phyloP scores from a whole-genome alignment of 2,329 filamentous ascomycete genomes.

The Hypomyces perniciosus region DNA sequence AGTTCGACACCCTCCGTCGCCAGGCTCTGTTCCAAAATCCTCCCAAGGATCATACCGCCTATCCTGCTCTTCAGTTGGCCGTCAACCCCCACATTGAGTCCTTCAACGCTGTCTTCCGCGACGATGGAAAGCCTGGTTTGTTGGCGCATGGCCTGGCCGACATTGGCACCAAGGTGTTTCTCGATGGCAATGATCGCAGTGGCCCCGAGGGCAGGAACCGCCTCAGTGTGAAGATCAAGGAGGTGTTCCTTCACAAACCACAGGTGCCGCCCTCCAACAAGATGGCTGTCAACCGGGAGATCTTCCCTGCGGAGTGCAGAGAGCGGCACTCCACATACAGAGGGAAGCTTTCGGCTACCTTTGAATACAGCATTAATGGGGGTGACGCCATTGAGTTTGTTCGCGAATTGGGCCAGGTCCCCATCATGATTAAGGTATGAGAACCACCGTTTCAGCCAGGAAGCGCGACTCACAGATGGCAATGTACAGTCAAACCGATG shows the following conservation, averaged over 20 bases:
- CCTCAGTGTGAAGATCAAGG: conserved; percentile 70
- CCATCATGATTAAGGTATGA: conserved; percentile 84
- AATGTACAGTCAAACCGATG: conserved; percentile 70
- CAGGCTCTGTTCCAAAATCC: conserved; percentile 87
- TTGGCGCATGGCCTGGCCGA: conserved; percentile 74
- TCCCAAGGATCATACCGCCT: conserved; percentile 79
- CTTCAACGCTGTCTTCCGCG: conserved; percentile 83
- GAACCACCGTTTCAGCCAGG: no score
- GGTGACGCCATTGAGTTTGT: conserved; percentile 77
- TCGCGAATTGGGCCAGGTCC: conserved; percentile 80
- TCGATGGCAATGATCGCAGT: conserved; percentile 70
- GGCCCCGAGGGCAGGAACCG: conserved; percentile 60
- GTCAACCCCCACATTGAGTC: conserved; percentile 90
- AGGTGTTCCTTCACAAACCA: conserved; percentile 77
- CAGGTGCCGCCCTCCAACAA: conserved; percentile 77
- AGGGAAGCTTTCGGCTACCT: conserved; percentile 73
- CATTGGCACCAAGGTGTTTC: conserved; percentile 81
- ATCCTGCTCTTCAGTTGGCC: conserved; percentile 78
- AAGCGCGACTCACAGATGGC: not conserved
- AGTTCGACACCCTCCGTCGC: conserved; percentile 79
- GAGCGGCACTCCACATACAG: conserved; percentile 90
- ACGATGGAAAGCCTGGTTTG: conserved; percentile 52
- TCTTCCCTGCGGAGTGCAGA: conserved; percentile 87
- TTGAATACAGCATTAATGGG: conserved; percentile 84
- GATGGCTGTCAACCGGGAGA: conserved; percentile 73